Base-by-base conservation (phyloP, 1,139 yeast species). In the Kurtzmaniella natalensis region DNA sequence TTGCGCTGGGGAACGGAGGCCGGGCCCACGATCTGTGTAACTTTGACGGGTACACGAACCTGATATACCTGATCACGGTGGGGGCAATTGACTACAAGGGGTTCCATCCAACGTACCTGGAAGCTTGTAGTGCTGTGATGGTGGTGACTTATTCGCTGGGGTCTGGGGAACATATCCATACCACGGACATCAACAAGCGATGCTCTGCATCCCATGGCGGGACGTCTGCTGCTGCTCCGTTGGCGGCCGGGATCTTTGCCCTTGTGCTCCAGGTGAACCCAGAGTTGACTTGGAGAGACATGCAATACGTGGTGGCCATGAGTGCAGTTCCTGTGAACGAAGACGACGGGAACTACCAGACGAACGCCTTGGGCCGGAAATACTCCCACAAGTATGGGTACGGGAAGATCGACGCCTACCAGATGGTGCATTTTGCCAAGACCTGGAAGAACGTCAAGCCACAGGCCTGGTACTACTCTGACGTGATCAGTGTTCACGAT, bases 191-290 rank as follows among this genome's bases (percentile, higher is more conserved):
- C 36, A 72, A 78, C 33, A 72, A 72, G n/a, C 57, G 61, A 44
- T 94, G 99, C 56, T 64, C 94, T 2, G 70, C 71, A 24, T 55
- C 49, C 20, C 98, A 94, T 58, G 96, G 97, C 7, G 99, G 99
- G 16, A 94, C 99, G 0, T 89, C 97, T 13, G 98, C 98, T 1
- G 97, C 98, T 13, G 98, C 98, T 0, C 99, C 99, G 0, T 70
- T 94, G 37, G 98, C 97, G 0, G 96, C 97, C 0, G 98, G 98
- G 15, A 73, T 94, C 1, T 87, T 84, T 54, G 76, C 97, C 0
- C 66, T 94, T 36, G 86, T 85, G 2, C 65, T 92, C 33, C 78
- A 82, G 47, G 87, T 79, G 2, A 83, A 94, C 43, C 95, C 96
- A 1, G 70, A 80, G 4, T 70, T 94, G 40, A 85, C 96, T 0